Percentiles rank a stretch among this genome's conserved stretches.
phyloP scores from a whole-genome alignment of 2,329 filamentous ascomycete genomes.

The Kalaharituber pfeilii region DNA sequence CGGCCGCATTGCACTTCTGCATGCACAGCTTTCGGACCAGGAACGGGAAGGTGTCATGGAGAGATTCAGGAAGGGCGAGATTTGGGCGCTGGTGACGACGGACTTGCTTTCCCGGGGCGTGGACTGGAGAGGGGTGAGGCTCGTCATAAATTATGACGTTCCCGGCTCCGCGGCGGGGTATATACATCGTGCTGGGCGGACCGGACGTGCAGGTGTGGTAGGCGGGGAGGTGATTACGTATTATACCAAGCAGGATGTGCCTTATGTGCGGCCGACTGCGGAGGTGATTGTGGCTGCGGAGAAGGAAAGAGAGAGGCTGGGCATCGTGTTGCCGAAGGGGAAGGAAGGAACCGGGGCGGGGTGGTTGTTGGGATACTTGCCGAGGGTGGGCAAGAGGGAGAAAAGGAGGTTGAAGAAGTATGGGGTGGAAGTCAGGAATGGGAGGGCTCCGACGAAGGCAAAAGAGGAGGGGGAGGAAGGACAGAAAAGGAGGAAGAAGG shows the following conservation, averaged over 20 bases:
- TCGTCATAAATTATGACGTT: conserved; percentile 94
- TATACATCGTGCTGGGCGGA: conserved; percentile 82
- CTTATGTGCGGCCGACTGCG: conserved; percentile 74
- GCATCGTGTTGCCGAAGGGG: conserved; percentile 33
- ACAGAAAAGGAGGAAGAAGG: conserved; percentile 36
- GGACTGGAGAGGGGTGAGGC: conserved; percentile 87
- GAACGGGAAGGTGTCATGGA: conserved; percentile 69
- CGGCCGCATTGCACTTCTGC: conserved; percentile 70
- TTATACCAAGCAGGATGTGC: conserved; percentile 89
- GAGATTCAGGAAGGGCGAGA: conserved; percentile 73
- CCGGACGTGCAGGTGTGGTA: conserved; percentile 58
- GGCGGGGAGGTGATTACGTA: conserved; percentile 84
- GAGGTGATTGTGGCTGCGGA: conserved; percentile 80
- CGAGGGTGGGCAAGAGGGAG: conserved; percentile 65
- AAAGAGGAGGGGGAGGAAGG: conserved; percentile 32
- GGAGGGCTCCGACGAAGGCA: conserved; percentile 40
- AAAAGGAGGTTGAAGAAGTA: conserved; percentile 65
- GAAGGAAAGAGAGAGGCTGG: conserved; percentile 38
- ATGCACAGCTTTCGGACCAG: conserved; percentile 64
- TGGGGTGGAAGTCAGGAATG: conserved; percentile 57
- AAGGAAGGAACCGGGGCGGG: conserved; percentile 37
- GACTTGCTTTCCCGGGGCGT: conserved; percentile 83
- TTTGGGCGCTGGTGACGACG: conserved; percentile 94
- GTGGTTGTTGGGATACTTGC: conserved; percentile 78
- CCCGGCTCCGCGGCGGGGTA: conserved; percentile 80